Conservation (phyloP, 1,139 yeast species). For the Candida sp. region DNA sequence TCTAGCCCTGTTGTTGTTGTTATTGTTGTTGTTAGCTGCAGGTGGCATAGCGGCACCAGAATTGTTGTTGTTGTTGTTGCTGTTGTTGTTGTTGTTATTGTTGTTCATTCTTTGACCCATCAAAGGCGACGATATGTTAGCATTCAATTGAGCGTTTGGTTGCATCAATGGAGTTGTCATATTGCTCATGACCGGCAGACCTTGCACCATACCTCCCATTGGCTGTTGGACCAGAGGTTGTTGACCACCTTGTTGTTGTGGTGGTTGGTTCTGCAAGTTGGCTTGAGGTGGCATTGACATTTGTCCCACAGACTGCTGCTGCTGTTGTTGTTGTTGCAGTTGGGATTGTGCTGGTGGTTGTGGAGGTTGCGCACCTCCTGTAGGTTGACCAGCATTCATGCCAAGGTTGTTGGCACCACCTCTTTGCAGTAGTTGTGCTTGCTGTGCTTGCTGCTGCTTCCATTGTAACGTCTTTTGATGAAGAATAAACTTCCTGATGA, state of each 20-base stretch:
- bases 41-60: slow-evolving; percentile 4
- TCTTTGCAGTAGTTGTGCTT: slow-evolving; percentile 11
- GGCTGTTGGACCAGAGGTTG: slow-evolving; percentile 14
- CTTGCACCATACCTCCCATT: slow-evolving; percentile 15
- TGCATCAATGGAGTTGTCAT: slow-evolving; percentile 24
- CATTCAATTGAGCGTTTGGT: slow-evolving; percentile 19
- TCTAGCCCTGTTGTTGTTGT: slow-evolving; percentile 4
- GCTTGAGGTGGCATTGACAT: slow-evolving; percentile 12
- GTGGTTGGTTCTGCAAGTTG: slow-evolving; percentile 11
- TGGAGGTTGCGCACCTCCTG: slow-evolving; percentile 15
- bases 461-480: slow-evolving; percentile 47
- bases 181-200: slow-evolving; percentile 28
- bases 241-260: slow-evolving; percentile 8
- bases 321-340: slow-evolving; percentile 16
- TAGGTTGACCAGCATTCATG: background rate
- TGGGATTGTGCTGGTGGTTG: slow-evolving; percentile 13
- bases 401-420: slow-evolving; percentile 1
- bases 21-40: slow-evolving; percentile 1
- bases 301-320: slow-evolving; percentile 19
- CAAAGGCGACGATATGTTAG: slow-evolving; percentile 22
- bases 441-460: slow-evolving; percentile 35
- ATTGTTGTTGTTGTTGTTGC: background rate
- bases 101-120: slow-evolving; percentile 22
- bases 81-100: slow-evolving; percentile 3
- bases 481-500: slow-evolving; percentile 42